Base-by-base conservation (phyloP, 176 grass and related monocot genomes). In the Oryza glumipatula region DNA sequence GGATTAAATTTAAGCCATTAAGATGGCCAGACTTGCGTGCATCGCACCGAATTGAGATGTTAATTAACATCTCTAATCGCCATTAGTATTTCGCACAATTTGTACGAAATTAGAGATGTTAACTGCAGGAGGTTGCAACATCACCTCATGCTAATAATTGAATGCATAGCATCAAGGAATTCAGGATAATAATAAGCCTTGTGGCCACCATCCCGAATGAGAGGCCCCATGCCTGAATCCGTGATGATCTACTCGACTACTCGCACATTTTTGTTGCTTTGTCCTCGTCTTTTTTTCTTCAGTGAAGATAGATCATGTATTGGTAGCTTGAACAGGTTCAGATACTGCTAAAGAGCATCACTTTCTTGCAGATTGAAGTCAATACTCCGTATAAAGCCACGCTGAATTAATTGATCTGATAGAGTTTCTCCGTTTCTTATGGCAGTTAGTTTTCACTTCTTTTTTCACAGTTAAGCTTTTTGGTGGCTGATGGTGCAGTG, bases 301-400 rank as follows among this genome's bases (percentile, higher is more conserved):
- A 51, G 46, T 52, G n/a, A 19, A 21, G 39, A n/a, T 72, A 7
- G 21, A 13, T n/a, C 58, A 23, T n/a, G 9, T 58, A 58, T 4
- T 33, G 45, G 24, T 32, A 17, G 14, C 15, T 38, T 6, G 73
- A 69, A 43, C 65, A 69, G 33, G 36, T 36, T 76, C 76, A 48
- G 67, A 79, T 72, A 17, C 39, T 65, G 67, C 36, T 54, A 24
- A 49, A 63, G 10, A 52, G 19, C 48, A 30, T 47, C 73, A 10
- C 58, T 85, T 85, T 78, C 36, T 9, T 39, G 54, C 28, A 4
- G 56, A 4, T 21, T 76, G 26, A 76, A 80, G 71, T 76, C 78
- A 69, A 24, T 69, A 48, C 78, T n/a, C 63, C 35, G 22, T 61
- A 49, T 63, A 38, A 82, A 63, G 36, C 19, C 8, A 32, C 4